A percentile compares a stretch with the other conserved stretches of the same genome.
phyloP scores from a whole-genome alignment of 2,329 filamentous ascomycete genomes.

The Plectosphaerella plurivora region DNA sequence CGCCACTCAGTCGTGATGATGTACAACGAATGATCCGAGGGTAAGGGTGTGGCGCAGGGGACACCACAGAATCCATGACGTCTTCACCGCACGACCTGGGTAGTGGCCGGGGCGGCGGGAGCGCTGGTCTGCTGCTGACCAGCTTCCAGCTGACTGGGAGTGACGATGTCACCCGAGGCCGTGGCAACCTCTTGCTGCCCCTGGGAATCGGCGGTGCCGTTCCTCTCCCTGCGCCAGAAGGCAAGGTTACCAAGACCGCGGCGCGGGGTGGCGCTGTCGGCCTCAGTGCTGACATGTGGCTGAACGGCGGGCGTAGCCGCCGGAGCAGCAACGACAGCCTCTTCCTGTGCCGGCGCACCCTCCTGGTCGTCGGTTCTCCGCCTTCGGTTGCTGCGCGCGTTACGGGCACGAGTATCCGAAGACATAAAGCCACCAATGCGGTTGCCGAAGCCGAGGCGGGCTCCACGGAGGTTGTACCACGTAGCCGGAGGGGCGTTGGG shows the following conservation, averaged over 20 bases:
- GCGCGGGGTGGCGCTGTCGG: conserved; percentile 6
- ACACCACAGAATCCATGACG: too few species aligned
- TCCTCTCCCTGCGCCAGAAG: conserved; percentile 15
- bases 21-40: too few species aligned
- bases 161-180: conserved; percentile 25
- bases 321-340: conserved; percentile 2
- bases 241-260: conserved; percentile 8
- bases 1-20: too few species aligned
- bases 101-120: conserved; percentile 11
- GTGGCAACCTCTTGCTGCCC: conserved; percentile 9
- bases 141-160: conserved; percentile 44
- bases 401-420: not conserved
- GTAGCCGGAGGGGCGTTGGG: conserved; percentile 35
- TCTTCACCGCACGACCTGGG: not conserved
- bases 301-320: not conserved
- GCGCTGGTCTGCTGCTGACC: conserved; percentile 25
- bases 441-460: conserved; percentile 8
- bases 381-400: conserved; percentile 6
- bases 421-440: conserved; percentile 8
- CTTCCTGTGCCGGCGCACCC: not conserved
- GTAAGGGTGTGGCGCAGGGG: too few species aligned
- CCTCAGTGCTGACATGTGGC: conserved; percentile 1
- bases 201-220: conserved; percentile 10
- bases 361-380: conserved; percentile 6
- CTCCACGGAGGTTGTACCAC: conserved; percentile 29